A percentile compares a stretch with the other conserved stretches of the same genome.
Conservation (phyloP, 2,329 filamentous ascomycete genomes). For the Pseudocercospora ulei region DNA sequence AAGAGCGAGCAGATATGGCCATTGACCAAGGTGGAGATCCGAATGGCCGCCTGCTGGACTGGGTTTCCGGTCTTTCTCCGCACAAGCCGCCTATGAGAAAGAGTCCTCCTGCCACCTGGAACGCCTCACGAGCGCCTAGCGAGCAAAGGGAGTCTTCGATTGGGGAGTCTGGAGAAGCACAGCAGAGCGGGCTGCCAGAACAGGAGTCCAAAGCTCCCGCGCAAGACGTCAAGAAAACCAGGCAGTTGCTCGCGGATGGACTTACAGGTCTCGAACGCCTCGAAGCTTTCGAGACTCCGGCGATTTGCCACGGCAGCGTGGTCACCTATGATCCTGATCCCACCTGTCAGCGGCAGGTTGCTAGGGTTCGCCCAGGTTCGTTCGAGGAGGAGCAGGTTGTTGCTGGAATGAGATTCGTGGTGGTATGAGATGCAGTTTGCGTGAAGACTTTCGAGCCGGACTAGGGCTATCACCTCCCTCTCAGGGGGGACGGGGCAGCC, state of each 20-base stretch:
- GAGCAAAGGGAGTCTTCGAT: too few species aligned
- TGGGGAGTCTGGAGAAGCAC: too few species aligned
- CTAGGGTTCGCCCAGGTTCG: conserved; percentile 34
- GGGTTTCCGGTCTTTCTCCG: conserved; percentile 13
- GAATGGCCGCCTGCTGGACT: conserved; percentile 10
- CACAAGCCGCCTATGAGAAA: conserved; percentile 5
- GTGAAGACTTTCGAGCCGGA: not conserved
- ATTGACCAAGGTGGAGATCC: conserved; percentile 14
- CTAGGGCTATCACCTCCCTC: too few species aligned
- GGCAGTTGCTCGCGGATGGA: not conserved
- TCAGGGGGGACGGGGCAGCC: too few species aligned
- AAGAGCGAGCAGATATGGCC: conserved; percentile 10
- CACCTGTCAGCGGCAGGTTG: conserved; percentile 35
- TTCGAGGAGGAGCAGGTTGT: conserved; percentile 39
- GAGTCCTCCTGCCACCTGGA: not conserved
- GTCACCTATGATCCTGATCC: conserved; percentile 24
- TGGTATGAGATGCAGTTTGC: conserved; percentile 24
- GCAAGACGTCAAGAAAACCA: too few species aligned
- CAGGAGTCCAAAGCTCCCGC: not conserved
- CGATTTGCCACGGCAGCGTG: conserved; percentile 21
- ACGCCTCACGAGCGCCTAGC: not conserved
- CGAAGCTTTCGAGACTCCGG: conserved; percentile 21
- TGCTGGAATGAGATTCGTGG: conserved; percentile 38
- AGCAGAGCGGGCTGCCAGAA: too few species aligned
- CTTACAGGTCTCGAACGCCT: conserved; percentile 11